Percentiles rank a stretch among this genome's conserved stretches.
Conservation (phyloP, 2,329 filamentous ascomycete genomes). For the Nigrospora osmanthi region DNA sequence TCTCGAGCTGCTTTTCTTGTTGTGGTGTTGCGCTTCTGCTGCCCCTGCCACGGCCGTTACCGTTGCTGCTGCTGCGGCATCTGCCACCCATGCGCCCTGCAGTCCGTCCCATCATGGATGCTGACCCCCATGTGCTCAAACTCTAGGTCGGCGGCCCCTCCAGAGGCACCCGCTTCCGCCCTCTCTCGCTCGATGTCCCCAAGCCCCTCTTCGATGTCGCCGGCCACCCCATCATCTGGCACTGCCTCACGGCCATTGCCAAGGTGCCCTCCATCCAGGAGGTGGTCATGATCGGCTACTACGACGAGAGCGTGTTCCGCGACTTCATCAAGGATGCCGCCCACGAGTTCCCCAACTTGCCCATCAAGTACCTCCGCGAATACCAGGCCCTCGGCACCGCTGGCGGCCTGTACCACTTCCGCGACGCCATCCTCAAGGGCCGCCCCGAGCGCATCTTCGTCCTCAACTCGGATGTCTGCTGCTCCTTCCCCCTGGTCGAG, state of each 20-base stretch:
- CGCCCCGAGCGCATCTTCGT: slow-evolving; percentile 93
- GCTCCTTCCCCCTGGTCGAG: slow-evolving; percentile 90
- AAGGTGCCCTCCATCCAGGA: slow-evolving; percentile 89
- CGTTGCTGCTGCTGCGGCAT: too few species aligned
- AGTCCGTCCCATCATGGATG: neutral
- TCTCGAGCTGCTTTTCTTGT: neutral
- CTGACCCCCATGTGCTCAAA: slow-evolving; percentile 18
- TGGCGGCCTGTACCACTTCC: slow-evolving; percentile 97
- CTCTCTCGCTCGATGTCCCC: slow-evolving; percentile 88
- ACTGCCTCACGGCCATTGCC: slow-evolving; percentile 86
- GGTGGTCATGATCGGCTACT: slow-evolving; percentile 97
- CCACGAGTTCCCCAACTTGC: slow-evolving; percentile 77
- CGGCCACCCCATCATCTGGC: slow-evolving; percentile 96
- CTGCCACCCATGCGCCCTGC: too few species aligned
- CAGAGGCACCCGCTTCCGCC: slow-evolving; percentile 89
- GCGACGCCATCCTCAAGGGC: slow-evolving; percentile 95
- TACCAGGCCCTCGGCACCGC: slow-evolving; percentile 95
- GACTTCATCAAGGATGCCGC: slow-evolving; percentile 94
- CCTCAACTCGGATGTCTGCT: slow-evolving; percentile 96
- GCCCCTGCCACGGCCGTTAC: too few species aligned
- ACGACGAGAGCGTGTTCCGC: slow-evolving; percentile 93
- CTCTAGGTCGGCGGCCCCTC: slow-evolving; percentile 86
- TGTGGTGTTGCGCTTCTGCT: too few species aligned
- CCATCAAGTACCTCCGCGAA: slow-evolving; percentile 92
- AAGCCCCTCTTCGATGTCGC: slow-evolving; percentile 99